phyloP scores from a whole-genome alignment of 2,329 filamentous ascomycete species.

The Sarocladium strictum region DNA sequence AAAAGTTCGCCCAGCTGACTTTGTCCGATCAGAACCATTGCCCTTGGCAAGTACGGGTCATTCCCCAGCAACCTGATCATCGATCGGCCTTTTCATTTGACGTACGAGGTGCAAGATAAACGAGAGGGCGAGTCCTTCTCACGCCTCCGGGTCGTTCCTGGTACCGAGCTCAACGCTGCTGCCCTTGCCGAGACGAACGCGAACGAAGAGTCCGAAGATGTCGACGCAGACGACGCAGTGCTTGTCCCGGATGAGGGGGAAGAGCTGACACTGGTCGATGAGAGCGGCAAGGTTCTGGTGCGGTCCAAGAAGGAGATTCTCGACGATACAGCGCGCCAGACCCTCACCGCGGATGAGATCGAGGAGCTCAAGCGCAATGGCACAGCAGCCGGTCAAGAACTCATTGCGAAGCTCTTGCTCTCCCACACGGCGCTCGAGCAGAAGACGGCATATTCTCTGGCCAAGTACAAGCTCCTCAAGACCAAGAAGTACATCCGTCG shows the following conservation, averaged over 20 bases:
- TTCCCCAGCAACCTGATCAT: conserved; percentile 88
- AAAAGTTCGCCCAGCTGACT: conserved; percentile 17
- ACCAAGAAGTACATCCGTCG: conserved; percentile 87
- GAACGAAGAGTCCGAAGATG: conserved; percentile 29
- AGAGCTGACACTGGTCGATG: conserved; percentile 38
- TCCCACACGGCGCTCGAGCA: conserved; percentile 87
- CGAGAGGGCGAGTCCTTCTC: conserved; percentile 57
- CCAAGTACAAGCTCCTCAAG: conserved; percentile 94
- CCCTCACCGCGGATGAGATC: conserved; percentile 68
- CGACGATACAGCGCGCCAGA: conserved; percentile 64
- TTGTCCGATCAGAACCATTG: conserved; percentile 60
- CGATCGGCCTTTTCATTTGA: conserved; percentile 85
- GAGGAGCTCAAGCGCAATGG: conserved; percentile 69
- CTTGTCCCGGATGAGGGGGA: conserved; percentile 30
- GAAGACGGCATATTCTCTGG: conserved; percentile 88
- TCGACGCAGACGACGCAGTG: conserved; percentile 30
- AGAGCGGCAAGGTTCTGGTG: conserved; percentile 39
- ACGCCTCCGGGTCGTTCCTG: conserved; percentile 70
- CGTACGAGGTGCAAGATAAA: conserved; percentile 80
- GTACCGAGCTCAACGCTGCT: conserved; percentile 78
- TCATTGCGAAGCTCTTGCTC: conserved; percentile 87
- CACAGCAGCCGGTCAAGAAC: conserved; percentile 73
- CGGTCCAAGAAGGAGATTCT: conserved; percentile 54
- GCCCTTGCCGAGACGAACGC: conserved; percentile 47
- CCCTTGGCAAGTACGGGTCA: conserved; percentile 85